Evolutionary conservation across 2,329 filamentous ascomycete species (phyloP).

Genomic region (Plectosphaerella sp.): DNA sequence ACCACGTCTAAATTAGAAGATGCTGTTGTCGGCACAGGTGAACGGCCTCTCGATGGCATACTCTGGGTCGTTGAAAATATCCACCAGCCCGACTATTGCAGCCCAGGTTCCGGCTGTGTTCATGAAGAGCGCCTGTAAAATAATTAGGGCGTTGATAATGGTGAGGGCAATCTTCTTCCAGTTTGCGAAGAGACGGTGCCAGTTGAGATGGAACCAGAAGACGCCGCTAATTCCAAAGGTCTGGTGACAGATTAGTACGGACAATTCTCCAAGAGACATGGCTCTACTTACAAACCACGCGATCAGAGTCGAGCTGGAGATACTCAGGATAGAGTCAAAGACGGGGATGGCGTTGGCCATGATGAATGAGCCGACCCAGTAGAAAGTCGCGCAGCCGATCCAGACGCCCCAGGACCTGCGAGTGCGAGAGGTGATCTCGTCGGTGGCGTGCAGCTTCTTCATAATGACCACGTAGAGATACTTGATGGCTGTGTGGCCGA

Average conservation of each 20-base stretch:
- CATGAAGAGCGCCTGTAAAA: slow-evolving; percentile 26
- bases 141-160: slow-evolving; percentile 23
- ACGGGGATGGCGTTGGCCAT: slow-evolving; percentile 30
- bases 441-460: slow-evolving; percentile 23
- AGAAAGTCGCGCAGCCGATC: slow-evolving; percentile 25
- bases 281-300: slow-evolving; percentile 22
- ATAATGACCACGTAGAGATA: slow-evolving; percentile 27
- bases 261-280: background rate
- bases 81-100: slow-evolving; percentile 23
- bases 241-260: background rate
- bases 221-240: slow-evolving; percentile 29
- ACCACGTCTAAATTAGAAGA: slow-evolving; percentile 17
- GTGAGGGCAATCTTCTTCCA: slow-evolving; percentile 22
- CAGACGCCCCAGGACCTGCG: slow-evolving; percentile 28
- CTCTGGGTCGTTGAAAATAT: slow-evolving; percentile 21
- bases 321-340: slow-evolving; percentile 31
- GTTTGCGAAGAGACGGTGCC: slow-evolving; percentile 21
- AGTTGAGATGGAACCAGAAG: slow-evolving; percentile 31
- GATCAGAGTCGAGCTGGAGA: slow-evolving; percentile 28
- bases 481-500: slow-evolving; percentile 28
- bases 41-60: slow-evolving; percentile 24
- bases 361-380: slow-evolving; percentile 28
- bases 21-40: slow-evolving; percentile 26
- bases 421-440: slow-evolving; percentile 26
- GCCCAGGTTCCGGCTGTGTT: slow-evolving; percentile 29